Percentiles rank a stretch among this genome's conserved stretches.
These are phyloP conservation scores for Gaultheria prostrata DNA, from an alignment of 148 eudicot species.

Conservation along the genomic window DNA sequence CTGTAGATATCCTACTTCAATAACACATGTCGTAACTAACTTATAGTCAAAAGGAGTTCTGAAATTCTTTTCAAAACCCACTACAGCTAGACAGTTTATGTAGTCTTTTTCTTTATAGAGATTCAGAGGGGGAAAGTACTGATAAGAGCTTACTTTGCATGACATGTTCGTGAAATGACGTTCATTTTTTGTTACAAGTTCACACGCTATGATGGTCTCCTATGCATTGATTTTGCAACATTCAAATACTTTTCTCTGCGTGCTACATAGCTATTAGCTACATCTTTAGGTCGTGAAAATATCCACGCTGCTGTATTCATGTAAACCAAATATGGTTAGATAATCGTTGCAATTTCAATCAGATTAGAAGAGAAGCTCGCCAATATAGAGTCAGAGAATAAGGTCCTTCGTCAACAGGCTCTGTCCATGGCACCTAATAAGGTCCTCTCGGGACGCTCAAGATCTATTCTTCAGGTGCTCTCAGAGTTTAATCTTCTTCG, in stretches of 20 bases:
- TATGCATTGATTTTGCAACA: background rate
- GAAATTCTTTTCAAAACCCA: background rate
- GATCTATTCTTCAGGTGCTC: conserved; percentile 86
- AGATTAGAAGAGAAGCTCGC: conserved; percentile 89
- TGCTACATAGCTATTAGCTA: background rate
- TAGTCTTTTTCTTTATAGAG: background rate
- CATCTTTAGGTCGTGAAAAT: background rate
- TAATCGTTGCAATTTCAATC: conserved; percentile 18
- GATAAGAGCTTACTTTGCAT: background rate
- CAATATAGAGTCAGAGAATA: conserved; percentile 90
- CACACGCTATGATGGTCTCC: background rate
- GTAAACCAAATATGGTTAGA: background rate
- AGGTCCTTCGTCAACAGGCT: conserved; percentile 98
- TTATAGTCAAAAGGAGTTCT: background rate
- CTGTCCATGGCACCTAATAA: conserved; percentile 94
- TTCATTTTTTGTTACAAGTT: background rate
- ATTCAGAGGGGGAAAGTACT: background rate
- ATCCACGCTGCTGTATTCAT: background rate
- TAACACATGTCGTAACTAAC: background rate
- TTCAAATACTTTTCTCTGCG: background rate
- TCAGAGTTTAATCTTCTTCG: conserved; percentile 5
- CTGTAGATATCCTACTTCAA: background rate
- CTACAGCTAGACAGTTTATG: background rate
- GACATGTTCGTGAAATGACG: background rate
- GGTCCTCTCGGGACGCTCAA: conserved; percentile 73